Conservation (phyloP, 2,329 filamentous ascomycete species). For the Plenodomus tracheiphilus region DNA sequence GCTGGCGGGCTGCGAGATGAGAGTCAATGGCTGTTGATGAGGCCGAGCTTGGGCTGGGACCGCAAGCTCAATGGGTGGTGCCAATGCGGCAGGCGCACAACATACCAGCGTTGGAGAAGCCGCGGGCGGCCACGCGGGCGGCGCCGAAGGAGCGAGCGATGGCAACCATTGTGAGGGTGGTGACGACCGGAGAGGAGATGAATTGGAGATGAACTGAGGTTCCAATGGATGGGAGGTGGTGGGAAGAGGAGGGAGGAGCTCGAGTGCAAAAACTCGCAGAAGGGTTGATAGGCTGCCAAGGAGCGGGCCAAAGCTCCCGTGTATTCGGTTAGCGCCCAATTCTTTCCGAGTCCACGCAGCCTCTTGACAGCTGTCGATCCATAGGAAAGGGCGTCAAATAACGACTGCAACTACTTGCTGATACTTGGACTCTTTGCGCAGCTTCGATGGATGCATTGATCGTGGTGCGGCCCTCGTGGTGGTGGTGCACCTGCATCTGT, state of each 20-base stretch:
- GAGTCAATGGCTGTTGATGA: conserved; percentile 40
- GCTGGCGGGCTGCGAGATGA: conserved; percentile 35
- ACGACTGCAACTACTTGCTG: not conserved
- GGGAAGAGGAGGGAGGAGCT: conserved; percentile 29
- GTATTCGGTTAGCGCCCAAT: conserved; percentile 15
- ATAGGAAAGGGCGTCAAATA: not conserved
- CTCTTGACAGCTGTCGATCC: not conserved
- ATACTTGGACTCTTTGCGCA: not conserved
- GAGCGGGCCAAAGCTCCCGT: conserved; percentile 17
- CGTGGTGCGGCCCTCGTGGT: not conserved
- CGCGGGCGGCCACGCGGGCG: conserved; percentile 47
- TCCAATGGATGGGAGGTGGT: conserved; percentile 39
- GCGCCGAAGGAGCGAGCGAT: conserved; percentile 46
- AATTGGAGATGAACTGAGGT: conserved; percentile 44
- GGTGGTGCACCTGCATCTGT: not conserved
- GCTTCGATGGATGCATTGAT: not conserved
- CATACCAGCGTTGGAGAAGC: conserved; percentile 45
- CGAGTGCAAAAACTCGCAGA: conserved; percentile 25
- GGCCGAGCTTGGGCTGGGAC: conserved; percentile 11
- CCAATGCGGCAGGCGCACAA: conserved; percentile 41
- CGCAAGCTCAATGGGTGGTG: conserved; percentile 33
- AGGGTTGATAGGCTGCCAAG: conserved; percentile 25
- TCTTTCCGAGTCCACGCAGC: conserved; percentile 4
- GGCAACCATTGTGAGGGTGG: conserved; percentile 46
- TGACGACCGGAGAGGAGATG: conserved; percentile 44